Conservation (phyloP, 495 filamentous ascomycete species). For the Penicillium argentinense region DNA sequence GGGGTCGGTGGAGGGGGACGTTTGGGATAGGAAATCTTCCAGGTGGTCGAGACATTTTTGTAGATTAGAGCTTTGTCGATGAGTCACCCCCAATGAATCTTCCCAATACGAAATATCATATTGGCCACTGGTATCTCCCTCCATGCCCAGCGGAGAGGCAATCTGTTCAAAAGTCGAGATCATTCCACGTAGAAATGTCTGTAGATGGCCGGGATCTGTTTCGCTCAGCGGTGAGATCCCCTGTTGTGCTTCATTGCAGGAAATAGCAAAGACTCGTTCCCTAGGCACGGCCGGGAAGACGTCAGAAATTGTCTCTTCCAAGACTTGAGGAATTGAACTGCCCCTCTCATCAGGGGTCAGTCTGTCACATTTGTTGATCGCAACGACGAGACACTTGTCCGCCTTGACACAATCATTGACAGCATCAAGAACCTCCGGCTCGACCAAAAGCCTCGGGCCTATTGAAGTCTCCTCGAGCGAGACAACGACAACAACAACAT, state of each 20-base stretch:
- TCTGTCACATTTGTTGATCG: slow-evolving; percentile 80
- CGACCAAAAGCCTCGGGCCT: slow-evolving; percentile 42
- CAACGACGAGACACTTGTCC: slow-evolving; percentile 64
- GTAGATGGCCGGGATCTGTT: slow-evolving; percentile 64
- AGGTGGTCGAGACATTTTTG: slow-evolving; percentile 68
- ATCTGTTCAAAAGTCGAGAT: slow-evolving; percentile 68
- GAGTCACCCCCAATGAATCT: slow-evolving; percentile 85
- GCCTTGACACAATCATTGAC: slow-evolving; percentile 53
- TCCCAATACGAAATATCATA: slow-evolving; percentile 62
- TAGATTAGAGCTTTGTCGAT: slow-evolving; percentile 82
- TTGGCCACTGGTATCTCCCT: slow-evolving; percentile 37
- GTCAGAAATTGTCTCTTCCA: slow-evolving; percentile 23
- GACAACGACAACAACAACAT: slow-evolving; percentile 80
- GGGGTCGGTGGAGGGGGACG: slow-evolving; percentile 9
- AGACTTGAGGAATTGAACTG: slow-evolving; percentile 11
- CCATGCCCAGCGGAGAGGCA: slow-evolving; percentile 56
- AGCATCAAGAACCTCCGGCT: slow-evolving; percentile 58
- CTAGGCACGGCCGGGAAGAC: slow-evolving; percentile 39
- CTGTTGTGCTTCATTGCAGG: slow-evolving; percentile 55
- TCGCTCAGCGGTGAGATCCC: slow-evolving; percentile 1
- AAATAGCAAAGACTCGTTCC: slow-evolving; percentile 61
- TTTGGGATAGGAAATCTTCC: slow-evolving; percentile 60
- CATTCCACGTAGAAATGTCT: slow-evolving; percentile 65
- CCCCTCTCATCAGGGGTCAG: slow-evolving; percentile 25
- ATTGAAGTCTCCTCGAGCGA: slow-evolving; percentile 56